Base-by-base conservation (phyloP, 768 basidiomycete genomes). In the Trametes punicea region DNA sequence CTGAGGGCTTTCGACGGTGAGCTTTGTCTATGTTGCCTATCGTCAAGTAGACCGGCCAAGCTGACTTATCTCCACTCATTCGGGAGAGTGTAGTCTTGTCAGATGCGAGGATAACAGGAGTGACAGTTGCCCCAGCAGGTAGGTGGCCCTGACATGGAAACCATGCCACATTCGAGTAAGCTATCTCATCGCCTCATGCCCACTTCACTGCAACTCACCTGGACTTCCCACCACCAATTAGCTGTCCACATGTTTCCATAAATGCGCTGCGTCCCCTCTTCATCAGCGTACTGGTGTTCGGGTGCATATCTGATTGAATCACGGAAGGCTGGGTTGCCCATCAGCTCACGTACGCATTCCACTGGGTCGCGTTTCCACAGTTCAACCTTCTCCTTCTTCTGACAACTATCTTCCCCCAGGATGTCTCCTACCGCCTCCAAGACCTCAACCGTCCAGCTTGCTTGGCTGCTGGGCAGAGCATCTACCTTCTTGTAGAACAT, bases 211-310 rank as follows among this genome's bases (percentile, higher is more conserved):
- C 27, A 15, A 20, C 71, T 38, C 53, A 80, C 79, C 69, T 81
- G 79, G 1, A 69, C 73, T 3, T 52, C 46, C 75, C 75, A 78
- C 80, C 79, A 81, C 80, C 79, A 81, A 40, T 73, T 68, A 0
- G 72, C 76, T 0, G 77, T 77, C 47, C 76, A 69, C 73, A 79
- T 74, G 45, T 81, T 75, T 47, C 56, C 48, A 52, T 68, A 77
- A 0, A 76, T 21, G 0, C 70, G 59, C 1, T 55, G 46, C 2
- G 41, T 67, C 11, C 65, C 33, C 4, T 65, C 64, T 0, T 27
- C 48, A 52, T 74, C 71, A 0, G 55, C 38, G 49, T 70, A 77
- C 39, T 74, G 70, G 5, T 62, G 57, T 47, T 76, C 73, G 0
- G 76, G 77, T n/a, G 59, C 59, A 51, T 73, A 69, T 0, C 62